phyloP scores from a whole-genome alignment of 495 filamentous ascomycete genomes.

The Podospora appendiculata region DNA sequence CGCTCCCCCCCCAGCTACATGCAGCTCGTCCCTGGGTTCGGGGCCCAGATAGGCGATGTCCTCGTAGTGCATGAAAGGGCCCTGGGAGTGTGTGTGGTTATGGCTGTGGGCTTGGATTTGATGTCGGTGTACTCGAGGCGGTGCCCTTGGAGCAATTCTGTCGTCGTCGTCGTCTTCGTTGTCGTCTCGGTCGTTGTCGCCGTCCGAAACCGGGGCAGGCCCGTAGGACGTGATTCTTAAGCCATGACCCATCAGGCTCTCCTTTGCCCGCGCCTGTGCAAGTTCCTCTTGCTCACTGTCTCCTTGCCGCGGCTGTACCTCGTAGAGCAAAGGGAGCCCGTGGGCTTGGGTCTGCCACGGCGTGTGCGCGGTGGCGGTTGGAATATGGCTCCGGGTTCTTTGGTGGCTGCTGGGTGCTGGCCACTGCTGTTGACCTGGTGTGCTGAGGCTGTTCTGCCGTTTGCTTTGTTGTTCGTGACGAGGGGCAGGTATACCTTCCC shows the following conservation, averaged over 20 bases:
- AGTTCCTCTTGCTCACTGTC: conserved; percentile 15
- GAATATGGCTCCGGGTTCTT: too few species aligned
- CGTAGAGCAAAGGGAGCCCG: too few species aligned
- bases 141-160: neutral
- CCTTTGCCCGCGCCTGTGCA: conserved; percentile 11
- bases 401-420: too few species aligned
- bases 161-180: neutral
- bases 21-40: conserved; percentile 11
- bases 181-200: neutral
- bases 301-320: neutral
- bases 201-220: conserved; percentile 4
- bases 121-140: neutral
- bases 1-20: neutral
- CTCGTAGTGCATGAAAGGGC: conserved; percentile 27
- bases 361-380: too few species aligned
- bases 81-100: neutral
- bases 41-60: conserved; percentile 15
- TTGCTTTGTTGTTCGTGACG: neutral
- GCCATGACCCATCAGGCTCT: neutral
- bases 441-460: neutral
- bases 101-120: neutral
- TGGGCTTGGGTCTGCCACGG: too few species aligned
- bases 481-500: too few species aligned
- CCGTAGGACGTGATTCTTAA: conserved; percentile 9
- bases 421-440: too few species aligned